phyloP scores from a whole-genome alignment of 2,329 filamentous ascomycete genomes.

The Cercospora janseana region DNA sequence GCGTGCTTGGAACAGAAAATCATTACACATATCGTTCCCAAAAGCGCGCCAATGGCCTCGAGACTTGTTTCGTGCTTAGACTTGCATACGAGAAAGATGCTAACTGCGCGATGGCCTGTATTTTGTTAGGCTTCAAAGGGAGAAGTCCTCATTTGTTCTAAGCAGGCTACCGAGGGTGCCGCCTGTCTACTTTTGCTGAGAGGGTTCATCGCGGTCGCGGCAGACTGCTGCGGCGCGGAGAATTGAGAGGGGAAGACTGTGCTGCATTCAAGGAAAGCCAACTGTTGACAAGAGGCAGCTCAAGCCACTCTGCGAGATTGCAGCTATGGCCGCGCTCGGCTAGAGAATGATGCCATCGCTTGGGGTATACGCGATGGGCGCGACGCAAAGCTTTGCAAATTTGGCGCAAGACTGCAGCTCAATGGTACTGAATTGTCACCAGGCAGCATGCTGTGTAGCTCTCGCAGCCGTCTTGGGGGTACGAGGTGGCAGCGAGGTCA shows the following conservation, averaged over 20 bases:
- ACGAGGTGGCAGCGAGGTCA: too few species aligned
- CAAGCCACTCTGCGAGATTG: neutral
- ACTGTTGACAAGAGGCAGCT: neutral
- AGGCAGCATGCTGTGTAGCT: too few species aligned
- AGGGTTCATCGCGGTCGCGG: conserved; percentile 1
- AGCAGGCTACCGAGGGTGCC: neutral
- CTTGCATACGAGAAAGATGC: neutral
- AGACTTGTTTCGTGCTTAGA: neutral
- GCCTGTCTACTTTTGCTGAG: conserved; percentile 1
- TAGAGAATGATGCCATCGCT: too few species aligned
- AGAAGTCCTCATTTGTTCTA: neutral
- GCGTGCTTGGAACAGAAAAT: neutral
- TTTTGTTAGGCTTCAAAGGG: neutral
- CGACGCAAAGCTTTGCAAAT: too few species aligned
- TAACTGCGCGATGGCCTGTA: neutral
- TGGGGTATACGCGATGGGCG: too few species aligned
- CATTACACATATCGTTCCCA: too few species aligned
- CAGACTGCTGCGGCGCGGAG: neutral
- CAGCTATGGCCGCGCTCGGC: neutral
- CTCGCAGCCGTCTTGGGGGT: too few species aligned
- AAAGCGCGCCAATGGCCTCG: too few species aligned
- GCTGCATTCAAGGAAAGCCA: neutral
- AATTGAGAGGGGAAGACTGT: neutral
- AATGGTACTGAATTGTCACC: too few species aligned
- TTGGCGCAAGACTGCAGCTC: too few species aligned